Evolutionary conservation across 176 grass and related monocot genomes (phyloP).

Genomic region (Eragrostis nindensis): DNA sequence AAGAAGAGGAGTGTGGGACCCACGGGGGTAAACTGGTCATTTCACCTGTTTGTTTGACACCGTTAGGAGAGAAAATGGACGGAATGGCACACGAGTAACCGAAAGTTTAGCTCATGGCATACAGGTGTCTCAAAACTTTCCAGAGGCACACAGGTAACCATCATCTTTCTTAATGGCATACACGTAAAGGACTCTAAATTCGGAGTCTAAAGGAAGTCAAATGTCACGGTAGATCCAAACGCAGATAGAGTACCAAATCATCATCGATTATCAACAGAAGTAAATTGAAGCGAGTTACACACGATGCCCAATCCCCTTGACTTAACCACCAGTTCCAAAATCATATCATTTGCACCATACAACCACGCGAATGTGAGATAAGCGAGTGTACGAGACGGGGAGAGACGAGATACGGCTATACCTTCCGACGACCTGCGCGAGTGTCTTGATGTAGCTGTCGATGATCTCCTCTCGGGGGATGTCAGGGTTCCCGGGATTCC

Average conservation of each 20-base stretch:
- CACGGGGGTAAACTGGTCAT: too few relatives aligned
- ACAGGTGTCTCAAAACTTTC: too few relatives aligned
- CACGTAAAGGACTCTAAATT: too few relatives aligned
- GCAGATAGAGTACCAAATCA: not conserved
- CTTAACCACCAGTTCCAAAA: not conserved
- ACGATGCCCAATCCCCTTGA: too few relatives aligned
- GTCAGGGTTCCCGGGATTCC: conserved; percentile 50
- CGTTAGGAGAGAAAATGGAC: too few relatives aligned
- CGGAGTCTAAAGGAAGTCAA: not conserved
- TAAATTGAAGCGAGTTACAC: too few relatives aligned
- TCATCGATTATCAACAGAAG: not conserved
- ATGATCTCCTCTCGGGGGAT: conserved; percentile 80
- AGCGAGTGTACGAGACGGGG: not conserved
- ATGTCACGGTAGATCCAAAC: not conserved
- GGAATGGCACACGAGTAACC: too few relatives aligned
- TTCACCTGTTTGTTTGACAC: too few relatives aligned
- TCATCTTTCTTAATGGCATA: too few relatives aligned
- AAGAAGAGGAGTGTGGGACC: too few relatives aligned
- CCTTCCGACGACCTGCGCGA: conserved; percentile 57
- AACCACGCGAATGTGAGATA: not conserved
- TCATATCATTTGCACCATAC: not conserved
- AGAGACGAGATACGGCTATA: not conserved
- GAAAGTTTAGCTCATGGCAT: too few relatives aligned
- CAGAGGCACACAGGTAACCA: too few relatives aligned
- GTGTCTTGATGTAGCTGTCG: conserved; percentile 83